Evolutionary conservation across 805 yeast species (phyloP).

Genomic region (Metschnikowia peoriensis): DNA sequence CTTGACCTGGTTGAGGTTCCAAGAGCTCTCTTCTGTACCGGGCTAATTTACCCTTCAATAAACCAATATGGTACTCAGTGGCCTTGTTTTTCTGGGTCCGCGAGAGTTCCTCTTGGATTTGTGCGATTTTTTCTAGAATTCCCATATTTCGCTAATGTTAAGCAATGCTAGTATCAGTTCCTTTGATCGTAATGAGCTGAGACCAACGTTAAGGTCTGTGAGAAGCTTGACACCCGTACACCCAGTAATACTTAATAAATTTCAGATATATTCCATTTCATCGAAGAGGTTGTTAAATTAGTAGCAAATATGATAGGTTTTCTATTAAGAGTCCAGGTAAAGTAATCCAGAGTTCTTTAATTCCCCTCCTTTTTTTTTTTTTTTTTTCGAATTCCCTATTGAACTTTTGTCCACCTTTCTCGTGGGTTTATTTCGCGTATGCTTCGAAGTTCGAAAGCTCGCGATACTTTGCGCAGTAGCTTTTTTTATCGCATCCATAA

Average conservation of each 20-base stretch:
- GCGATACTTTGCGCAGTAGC: slow-evolving; percentile 4
- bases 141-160: slow-evolving; percentile 13
- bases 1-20: slow-evolving; percentile 81
- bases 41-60: slow-evolving; percentile 91
- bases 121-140: slow-evolving; percentile 67
- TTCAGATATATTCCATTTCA: too few relatives aligned
- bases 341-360: too few relatives aligned
- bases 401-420: too few relatives aligned
- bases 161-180: background rate
- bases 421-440: too few relatives aligned
- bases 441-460: background rate
- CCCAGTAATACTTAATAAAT: background rate
- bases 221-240: slow-evolving; percentile 13
- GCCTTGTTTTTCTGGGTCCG: slow-evolving; percentile 97
- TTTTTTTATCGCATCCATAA: background rate
- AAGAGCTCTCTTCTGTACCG: slow-evolving; percentile 85
- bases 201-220: background rate
- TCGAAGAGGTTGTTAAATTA: too few relatives aligned
- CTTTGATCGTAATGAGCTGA: background rate
- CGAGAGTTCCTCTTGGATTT: slow-evolving; percentile 89
- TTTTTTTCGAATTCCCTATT: too few relatives aligned
- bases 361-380: too few relatives aligned
- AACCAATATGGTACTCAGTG: slow-evolving; percentile 94
- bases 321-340: too few relatives aligned
- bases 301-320: too few relatives aligned